Evolutionary conservation across 495 filamentous ascomycete species (phyloP).

Genomic region (Hypoxylon fuscum): DNA sequence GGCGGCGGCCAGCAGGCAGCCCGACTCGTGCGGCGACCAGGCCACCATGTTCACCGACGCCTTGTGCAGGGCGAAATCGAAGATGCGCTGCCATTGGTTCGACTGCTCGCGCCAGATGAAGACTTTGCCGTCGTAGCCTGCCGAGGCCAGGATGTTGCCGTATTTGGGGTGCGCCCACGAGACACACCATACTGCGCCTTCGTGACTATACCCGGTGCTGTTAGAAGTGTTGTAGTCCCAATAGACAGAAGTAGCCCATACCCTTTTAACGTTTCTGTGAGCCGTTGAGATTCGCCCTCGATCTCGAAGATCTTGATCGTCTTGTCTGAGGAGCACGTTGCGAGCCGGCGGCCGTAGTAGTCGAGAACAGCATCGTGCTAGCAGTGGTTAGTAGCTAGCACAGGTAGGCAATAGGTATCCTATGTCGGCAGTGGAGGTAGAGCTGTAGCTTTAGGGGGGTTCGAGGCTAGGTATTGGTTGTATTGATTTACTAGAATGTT

Average conservation of each 20-base stretch:
- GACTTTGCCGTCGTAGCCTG: slow-evolving; percentile 96
- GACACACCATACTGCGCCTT: slow-evolving; percentile 95
- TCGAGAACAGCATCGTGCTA: slow-evolving; percentile 98
- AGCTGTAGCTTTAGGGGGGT: not conserved
- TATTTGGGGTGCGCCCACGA: slow-evolving; percentile 99
- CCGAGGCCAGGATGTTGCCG: slow-evolving; percentile 94
- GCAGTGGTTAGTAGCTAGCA: slow-evolving; percentile 24
- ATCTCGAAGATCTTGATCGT: slow-evolving; percentile 99
- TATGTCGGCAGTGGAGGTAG: not conserved
- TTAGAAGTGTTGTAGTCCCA: slow-evolving; percentile 25
- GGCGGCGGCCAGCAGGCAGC: slow-evolving; percentile 93
- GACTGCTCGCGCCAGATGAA: slow-evolving; percentile 95
- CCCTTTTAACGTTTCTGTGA: slow-evolving; percentile 95
- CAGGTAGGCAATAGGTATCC: not conserved
- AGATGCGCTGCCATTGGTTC: slow-evolving; percentile 80
- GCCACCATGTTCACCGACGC: slow-evolving; percentile 95
- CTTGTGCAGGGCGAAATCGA: slow-evolving; percentile 89
- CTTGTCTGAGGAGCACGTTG: slow-evolving; percentile 96
- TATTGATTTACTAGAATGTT: not conserved
- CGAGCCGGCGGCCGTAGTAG: slow-evolving; percentile 95
- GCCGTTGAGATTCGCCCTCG: slow-evolving; percentile 88
- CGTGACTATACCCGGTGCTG: slow-evolving; percentile 69
- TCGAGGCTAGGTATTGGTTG: slow-evolving; percentile 5
- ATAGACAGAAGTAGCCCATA: slow-evolving; percentile 50
- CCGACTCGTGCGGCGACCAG: slow-evolving; percentile 96